phyloP scores from a whole-genome alignment of 148 eudicot genomes.

The Vaccinium vitisidaea region DNA sequence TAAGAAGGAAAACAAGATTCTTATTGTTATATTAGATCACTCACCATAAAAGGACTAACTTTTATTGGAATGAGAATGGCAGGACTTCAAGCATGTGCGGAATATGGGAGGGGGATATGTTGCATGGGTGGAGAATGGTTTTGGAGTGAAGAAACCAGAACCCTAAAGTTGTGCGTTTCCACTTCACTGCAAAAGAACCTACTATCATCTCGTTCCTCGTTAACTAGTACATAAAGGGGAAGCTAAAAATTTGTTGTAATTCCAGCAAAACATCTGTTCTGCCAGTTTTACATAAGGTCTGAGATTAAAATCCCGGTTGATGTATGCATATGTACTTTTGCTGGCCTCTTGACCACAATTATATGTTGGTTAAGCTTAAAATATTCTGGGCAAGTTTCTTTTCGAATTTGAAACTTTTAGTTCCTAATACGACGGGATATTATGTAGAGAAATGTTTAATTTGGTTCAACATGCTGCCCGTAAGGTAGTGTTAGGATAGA shows the following conservation, averaged over 20 bases:
- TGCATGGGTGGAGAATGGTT: conserved; percentile 52
- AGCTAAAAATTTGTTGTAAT: background rate
- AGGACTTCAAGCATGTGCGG: conserved; percentile 54
- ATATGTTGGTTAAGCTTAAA: background rate
- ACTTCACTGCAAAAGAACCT: background rate
- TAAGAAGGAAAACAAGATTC: too few relatives aligned
- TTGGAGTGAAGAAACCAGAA: conserved; percentile 25
- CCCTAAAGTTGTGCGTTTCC: background rate
- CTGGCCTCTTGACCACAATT: too few relatives aligned
- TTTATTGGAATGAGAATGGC: conserved; percentile 6
- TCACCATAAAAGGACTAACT: background rate
- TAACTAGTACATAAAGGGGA: background rate
- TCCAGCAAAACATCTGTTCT: background rate
- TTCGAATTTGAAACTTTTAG: too few relatives aligned
- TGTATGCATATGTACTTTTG: background rate
- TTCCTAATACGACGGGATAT: too few relatives aligned
- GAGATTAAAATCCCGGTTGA: background rate
- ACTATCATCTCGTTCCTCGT: background rate
- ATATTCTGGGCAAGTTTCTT: too few relatives aligned
- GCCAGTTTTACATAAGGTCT: background rate
- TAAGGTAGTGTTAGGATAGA: background rate
- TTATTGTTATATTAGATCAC: too few relatives aligned
- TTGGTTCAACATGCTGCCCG: too few relatives aligned
- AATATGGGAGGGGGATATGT: conserved; percentile 72
- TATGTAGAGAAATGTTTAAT: too few relatives aligned